Base-by-base conservation (phyloP, 73 alveolate genomes). In the Effrenium voratum region DNA sequence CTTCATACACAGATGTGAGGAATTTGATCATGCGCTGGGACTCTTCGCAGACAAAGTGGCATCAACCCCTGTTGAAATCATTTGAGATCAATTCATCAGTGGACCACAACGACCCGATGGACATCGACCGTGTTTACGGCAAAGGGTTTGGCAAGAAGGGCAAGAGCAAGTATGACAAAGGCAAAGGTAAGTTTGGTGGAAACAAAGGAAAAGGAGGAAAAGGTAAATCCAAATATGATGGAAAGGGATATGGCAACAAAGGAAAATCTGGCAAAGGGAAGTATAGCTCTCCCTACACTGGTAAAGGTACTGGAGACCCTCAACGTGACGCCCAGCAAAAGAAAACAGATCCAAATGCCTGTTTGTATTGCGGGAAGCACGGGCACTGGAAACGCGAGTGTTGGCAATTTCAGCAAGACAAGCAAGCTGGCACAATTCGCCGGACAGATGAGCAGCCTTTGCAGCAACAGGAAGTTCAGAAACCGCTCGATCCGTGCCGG, bases 361-460 rank as follows among this genome's bases (percentile, higher is more conserved):
- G 81, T 30, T n/a, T 70, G 49, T 70, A 70, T n/a, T 70, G 81
- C 49, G 47, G 47, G 19, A 70, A 70, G 81, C 44, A 2, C 0
- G 81, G 81, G 30, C 81, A 70, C 30, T 70, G 81, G 81, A 70
- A 12, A 28, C 44, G 81, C 44, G 81, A 70, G 4, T 70, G 81
- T 30, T 34, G 0, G n/a, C n/a, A 70, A 46, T 70, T 24, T 30
- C n/a, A 70, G 81, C 10, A 30, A 1, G 81, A 70, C 81, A n/a
- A n/a, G n/a, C n/a, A n/a, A n/a, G n/a, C n/a, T n/a, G n/a, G n/a
- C n/a, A n/a, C n/a, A n/a, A n/a, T n/a, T n/a, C n/a, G n/a, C n/a
- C n/a, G n/a, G n/a, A n/a, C n/a, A n/a, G n/a, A n/a, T n/a, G n/a
- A n/a, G n/a, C n/a, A n/a, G n/a, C n/a, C n/a, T n/a, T n/a, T n/a